These are phyloP conservation scores for Mucor indicus DNA, from an alignment of 371 early-diverging fungal species.

Conservation along the genomic window DNA sequence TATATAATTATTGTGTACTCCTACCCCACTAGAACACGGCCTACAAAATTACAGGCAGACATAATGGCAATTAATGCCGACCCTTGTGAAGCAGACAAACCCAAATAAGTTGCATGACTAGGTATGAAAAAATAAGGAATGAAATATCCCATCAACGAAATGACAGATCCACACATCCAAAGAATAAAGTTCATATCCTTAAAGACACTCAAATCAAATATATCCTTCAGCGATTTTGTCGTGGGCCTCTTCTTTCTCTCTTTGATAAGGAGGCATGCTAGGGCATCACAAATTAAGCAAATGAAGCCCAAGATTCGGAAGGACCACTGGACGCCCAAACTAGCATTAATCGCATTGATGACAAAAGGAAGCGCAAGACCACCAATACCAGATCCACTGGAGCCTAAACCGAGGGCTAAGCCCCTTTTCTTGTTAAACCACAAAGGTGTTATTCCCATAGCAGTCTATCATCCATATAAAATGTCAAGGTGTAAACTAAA, in stretches of 20 bases:
- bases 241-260: slow-evolving; percentile 20
- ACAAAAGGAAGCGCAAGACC: slow-evolving; percentile 70
- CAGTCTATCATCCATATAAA: slow-evolving; percentile 6
- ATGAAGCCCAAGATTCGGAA: slow-evolving; percentile 55
- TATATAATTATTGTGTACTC: background rate
- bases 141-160: slow-evolving; percentile 30
- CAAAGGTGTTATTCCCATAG: slow-evolving; percentile 60
- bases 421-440: slow-evolving; percentile 73
- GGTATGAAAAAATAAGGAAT: slow-evolving; percentile 39
- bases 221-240: slow-evolving; percentile 10
- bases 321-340: slow-evolving; percentile 54
- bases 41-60: slow-evolving; percentile 27
- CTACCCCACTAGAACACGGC: slow-evolving; percentile 26
- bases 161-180: slow-evolving; percentile 22
- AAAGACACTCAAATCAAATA: slow-evolving; percentile 8
- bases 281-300: slow-evolving; percentile 30
- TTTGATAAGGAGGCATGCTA: slow-evolving; percentile 39
- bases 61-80: slow-evolving; percentile 26
- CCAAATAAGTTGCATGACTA: slow-evolving; percentile 24
- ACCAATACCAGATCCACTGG: slow-evolving; percentile 77
- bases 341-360: slow-evolving; percentile 50
- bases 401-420: slow-evolving; percentile 69
- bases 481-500: background rate
- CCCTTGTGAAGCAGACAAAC: slow-evolving; percentile 23
- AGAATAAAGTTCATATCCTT: slow-evolving; percentile 20